Evolutionary conservation across 306 rosid species (phyloP).

Genomic region (Notholithocarpus densiflorus): DNA sequence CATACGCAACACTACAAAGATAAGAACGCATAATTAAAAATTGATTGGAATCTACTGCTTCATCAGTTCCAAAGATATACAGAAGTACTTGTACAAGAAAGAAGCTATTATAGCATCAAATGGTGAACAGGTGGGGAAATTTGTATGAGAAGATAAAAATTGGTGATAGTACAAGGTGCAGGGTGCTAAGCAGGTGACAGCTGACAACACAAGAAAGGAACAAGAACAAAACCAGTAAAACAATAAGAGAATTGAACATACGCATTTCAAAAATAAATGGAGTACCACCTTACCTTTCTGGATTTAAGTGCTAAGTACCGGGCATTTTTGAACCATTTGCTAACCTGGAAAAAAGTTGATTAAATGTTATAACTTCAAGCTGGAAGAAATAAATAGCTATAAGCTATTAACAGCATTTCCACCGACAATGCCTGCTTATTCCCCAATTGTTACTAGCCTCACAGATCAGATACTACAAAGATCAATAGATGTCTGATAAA

Average conservation of each 20-base stretch:
- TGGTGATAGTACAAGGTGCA: neutral
- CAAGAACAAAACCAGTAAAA: neutral
- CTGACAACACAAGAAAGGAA: constrained; percentile 6
- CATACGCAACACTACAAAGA: neutral
- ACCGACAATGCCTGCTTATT: neutral
- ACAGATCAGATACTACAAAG: neutral
- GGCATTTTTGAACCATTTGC: constrained; percentile 96
- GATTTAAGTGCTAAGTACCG: constrained; percentile 76
- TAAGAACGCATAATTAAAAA: neutral
- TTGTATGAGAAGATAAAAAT: neutral
- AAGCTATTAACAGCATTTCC: neutral
- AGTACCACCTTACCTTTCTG: constrained; percentile 53
- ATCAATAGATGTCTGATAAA: neutral
- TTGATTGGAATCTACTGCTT: neutral
- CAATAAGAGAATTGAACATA: neutral
- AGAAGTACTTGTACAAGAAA: neutral
- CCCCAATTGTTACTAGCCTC: neutral
- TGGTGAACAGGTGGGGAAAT: neutral
- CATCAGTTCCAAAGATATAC: neutral
- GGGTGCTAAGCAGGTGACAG: neutral
- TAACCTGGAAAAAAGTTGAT: constrained; percentile 52
- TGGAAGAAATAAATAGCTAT: neutral
- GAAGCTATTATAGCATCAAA: neutral
- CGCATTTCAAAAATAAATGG: constrained; percentile 1
- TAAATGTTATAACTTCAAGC: neutral